Conservation (phyloP, 805 yeast species). For the Candida piceae region DNA sequence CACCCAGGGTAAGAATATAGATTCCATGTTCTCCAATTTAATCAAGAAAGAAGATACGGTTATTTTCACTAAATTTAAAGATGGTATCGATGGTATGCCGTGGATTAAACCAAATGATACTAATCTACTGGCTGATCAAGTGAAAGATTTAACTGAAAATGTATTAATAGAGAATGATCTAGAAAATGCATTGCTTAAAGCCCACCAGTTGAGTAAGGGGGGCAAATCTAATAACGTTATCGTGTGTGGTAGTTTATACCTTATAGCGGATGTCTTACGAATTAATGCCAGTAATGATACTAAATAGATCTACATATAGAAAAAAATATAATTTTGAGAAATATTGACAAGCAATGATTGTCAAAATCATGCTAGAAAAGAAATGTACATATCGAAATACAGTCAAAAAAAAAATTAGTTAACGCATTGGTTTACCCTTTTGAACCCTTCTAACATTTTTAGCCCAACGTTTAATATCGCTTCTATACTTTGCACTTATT, state of each 20-base stretch:
- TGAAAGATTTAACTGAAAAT: constrained; percentile 19
- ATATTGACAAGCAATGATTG: too few species aligned
- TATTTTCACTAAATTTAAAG: constrained; percentile 56
- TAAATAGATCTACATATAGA: too few species aligned
- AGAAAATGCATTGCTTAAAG: constrained; percentile 22
- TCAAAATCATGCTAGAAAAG: too few species aligned
- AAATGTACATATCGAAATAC: too few species aligned
- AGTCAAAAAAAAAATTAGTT: neutral
- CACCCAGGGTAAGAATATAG: constrained; percentile 65
- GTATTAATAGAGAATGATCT: constrained; percentile 24
- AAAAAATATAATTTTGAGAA: too few species aligned
- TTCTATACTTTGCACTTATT: constrained; percentile 16
- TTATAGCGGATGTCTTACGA: constrained; percentile 52
- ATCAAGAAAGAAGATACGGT: constrained; percentile 48
- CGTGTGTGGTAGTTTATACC: constrained; percentile 67
- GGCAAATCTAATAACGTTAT: constrained; percentile 31
- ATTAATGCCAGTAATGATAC: constrained; percentile 24
- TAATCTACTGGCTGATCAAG: constrained; percentile 25
- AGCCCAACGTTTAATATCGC: constrained; percentile 32
- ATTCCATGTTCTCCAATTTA: constrained; percentile 45
- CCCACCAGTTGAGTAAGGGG: constrained; percentile 11
- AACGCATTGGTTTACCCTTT: constrained; percentile 27
- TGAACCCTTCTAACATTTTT: constrained; percentile 33
- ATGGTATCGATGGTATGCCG: constrained; percentile 81
- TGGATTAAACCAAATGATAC: constrained; percentile 63